These are phyloP conservation scores for Colletotrichum orbiculare DNA, from an alignment of 2,329 filamentous ascomycete genomes.

Conservation along the genomic window DNA sequence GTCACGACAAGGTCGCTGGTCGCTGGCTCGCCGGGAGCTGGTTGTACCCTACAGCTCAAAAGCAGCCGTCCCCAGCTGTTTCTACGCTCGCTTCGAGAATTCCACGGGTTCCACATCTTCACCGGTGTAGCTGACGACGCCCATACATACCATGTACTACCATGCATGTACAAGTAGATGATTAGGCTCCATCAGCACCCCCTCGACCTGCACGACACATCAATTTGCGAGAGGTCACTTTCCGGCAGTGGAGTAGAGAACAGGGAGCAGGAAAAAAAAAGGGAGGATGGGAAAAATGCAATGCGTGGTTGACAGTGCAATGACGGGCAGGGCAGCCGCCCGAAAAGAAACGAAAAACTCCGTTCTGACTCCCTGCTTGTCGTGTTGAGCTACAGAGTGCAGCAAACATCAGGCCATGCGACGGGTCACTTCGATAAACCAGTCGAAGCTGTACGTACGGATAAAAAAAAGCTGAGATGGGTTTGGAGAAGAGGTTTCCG, in stretches of 20 bases:
- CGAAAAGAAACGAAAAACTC: constrained; percentile 14
- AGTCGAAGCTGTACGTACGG: constrained; percentile 10
- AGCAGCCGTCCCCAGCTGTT: background rate
- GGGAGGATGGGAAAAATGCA: background rate
- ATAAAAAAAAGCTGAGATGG: background rate
- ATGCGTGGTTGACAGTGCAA: constrained; percentile 22
- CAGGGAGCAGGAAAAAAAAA: background rate
- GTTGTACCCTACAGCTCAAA: too few species aligned
- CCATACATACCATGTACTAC: background rate
- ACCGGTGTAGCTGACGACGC: constrained; percentile 17
- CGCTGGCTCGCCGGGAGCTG: too few species aligned
- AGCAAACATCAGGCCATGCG: constrained; percentile 18
- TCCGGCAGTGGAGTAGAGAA: too few species aligned
- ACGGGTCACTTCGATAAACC: constrained; percentile 1
- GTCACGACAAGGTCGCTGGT: too few species aligned
- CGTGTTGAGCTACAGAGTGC: background rate
- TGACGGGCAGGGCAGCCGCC: constrained; percentile 14
- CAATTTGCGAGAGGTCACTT: too few species aligned
- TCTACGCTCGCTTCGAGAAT: background rate
- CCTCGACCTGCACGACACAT: too few species aligned
- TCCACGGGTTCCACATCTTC: constrained; percentile 22
- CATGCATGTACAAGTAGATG: too few species aligned
- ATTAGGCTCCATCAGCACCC: too few species aligned
- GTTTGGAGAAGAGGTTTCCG: background rate
- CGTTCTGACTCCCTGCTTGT: background rate